Evolutionary conservation across 768 basidiomycete species (phyloP), one percentile per base, ranked within the genome.

Genomic region (Coprinopsis strossmayeri): DNA sequence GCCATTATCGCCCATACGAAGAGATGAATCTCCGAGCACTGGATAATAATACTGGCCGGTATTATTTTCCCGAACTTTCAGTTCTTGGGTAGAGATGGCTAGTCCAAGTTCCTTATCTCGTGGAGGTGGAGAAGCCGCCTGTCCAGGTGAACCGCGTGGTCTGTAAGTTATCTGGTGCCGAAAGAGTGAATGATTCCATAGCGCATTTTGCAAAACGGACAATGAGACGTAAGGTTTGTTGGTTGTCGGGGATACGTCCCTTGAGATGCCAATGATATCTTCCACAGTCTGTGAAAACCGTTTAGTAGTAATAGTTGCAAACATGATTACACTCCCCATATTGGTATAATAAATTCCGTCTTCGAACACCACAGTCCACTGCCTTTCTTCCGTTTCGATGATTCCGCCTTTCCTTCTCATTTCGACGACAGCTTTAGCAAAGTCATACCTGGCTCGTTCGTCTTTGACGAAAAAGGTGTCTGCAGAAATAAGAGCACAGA

Each of bases 331-430:
- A n/a, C 73, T 41, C 52, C 90, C 91, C 87, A 95, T 87, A 59
- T 93, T 90, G 3, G 76, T 68, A 61, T 94, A 95, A 63, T 91
- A 85, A 4, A 95, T 89, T 9, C 87, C 87, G 21, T 78, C 67
- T 34, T 73, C 65, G 59, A 97, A 95, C 59, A 94, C 72, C 39
- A 64, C 72, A 15, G 66, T 69, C 78, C 87, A 89, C 54, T 84
- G 76, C 34, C 54, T 62, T 61, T 95, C 91, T 59, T 92, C 89
- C 0, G 72, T 73, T 4, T 73, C 69, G 30, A 75, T 53, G 34
- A 79, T 65, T 13, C 79, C 79, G 24, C 69, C 65, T 30, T 69
- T 68, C 53, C 86, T 69, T 48, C 90, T 72, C 50, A 94, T 58
- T 59, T 94, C 90, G 0, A 91, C 78, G 2, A 92, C 77, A 11